Conservation (phyloP, 768 basidiomycete species). For the Saitozyma podzolica region DNA sequence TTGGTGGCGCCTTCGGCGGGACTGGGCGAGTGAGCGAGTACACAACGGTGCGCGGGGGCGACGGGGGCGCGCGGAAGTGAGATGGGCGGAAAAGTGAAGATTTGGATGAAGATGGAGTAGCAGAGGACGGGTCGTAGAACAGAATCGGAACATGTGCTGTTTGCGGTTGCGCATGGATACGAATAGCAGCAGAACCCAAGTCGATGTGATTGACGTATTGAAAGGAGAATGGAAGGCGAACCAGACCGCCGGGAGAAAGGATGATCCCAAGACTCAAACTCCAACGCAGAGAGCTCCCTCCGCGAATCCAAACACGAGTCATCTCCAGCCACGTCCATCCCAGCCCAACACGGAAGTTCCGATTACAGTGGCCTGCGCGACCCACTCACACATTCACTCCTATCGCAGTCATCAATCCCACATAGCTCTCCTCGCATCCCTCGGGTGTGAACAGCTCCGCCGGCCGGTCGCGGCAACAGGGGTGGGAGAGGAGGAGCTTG, state of each 20-base stretch:
- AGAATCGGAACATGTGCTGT: neutral
- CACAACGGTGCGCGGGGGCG: no score
- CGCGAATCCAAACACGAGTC: no score
- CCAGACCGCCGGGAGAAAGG: no score
- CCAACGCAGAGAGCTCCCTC: no score
- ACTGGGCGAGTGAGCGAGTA: constrained; percentile 5
- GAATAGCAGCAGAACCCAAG: neutral
- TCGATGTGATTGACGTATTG: no score
- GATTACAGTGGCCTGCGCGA: no score
- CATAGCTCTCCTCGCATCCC: constrained; percentile 69
- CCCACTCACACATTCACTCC: constrained; percentile 57
- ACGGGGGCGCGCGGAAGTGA: no score
- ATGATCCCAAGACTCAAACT: no score
- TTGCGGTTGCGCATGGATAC: neutral
- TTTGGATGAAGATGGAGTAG: neutral
- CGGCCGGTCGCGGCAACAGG: constrained; percentile 41
- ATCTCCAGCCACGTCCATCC: no score
- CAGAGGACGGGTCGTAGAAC: neutral
- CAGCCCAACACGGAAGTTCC: no score
- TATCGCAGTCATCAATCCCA: constrained; percentile 68
- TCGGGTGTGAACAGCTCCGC: constrained; percentile 69
- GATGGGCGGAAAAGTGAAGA: no score
- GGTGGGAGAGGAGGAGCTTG: constrained; percentile 67
- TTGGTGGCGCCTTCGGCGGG: constrained; percentile 58
- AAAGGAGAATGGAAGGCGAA: no score